A percentile compares a stretch with the other conserved stretches of the same genome.
Conservation (phyloP, 2,329 filamentous ascomycete genomes). For the Diatrype stigma region DNA sequence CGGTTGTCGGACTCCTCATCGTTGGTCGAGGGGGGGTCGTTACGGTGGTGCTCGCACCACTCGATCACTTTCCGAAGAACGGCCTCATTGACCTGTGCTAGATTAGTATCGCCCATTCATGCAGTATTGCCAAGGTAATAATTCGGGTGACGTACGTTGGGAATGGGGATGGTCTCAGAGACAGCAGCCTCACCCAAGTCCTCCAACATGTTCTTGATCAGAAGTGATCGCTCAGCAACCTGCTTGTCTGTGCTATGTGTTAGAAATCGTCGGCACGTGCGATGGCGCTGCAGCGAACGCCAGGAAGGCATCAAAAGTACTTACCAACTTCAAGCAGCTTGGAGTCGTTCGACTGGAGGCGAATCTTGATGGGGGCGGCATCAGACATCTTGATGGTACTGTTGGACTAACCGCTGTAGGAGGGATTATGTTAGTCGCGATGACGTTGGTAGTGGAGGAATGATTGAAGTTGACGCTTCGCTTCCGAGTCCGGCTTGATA, state of each 20-base stretch:
- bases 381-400: constrained; percentile 13
- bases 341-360: constrained; percentile 19
- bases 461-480: background rate
- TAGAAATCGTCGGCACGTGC: constrained; percentile 7
- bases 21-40: constrained; percentile 73
- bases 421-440: background rate
- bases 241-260: constrained; percentile 57
- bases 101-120: constrained; percentile 5
- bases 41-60: constrained; percentile 94
- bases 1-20: constrained; percentile 92
- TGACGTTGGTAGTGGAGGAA: background rate
- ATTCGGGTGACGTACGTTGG: constrained; percentile 56
- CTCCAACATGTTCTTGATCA: constrained; percentile 98
- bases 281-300: background rate
- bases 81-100: constrained; percentile 73
- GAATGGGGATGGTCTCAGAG: constrained; percentile 76
- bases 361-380: constrained; percentile 13
- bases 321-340: constrained; percentile 21
- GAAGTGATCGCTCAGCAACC: constrained; percentile 84
- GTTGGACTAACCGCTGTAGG: background rate
- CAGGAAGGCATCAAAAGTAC: constrained; percentile 3
- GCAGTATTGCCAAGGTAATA: constrained; percentile 1
- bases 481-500: background rate
- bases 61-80: constrained; percentile 96
- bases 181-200: constrained; percentile 70